A percentile compares a stretch with the other conserved stretches of the same genome.
phyloP scores from a whole-genome alignment of 1,139 yeast species.

The Yamadazyma diospyri region DNA sequence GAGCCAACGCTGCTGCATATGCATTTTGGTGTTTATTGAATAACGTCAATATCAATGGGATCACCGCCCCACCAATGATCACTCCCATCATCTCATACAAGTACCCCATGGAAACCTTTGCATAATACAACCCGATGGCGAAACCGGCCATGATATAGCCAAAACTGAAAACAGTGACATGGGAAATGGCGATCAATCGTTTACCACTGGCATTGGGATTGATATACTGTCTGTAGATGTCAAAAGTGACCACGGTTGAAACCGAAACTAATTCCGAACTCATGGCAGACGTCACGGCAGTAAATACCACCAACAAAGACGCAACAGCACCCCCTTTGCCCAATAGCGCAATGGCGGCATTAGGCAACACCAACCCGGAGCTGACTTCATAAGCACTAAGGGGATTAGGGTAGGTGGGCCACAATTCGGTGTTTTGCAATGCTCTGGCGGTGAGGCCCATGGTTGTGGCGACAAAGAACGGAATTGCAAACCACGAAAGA shows the following conservation, averaged over 20 bases:
- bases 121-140: constrained; percentile 77
- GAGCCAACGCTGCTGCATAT: constrained; percentile 57
- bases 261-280: constrained; percentile 89
- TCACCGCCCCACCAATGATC: constrained; percentile 80
- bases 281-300: constrained; percentile 79
- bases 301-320: constrained; percentile 69
- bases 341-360: constrained; percentile 79
- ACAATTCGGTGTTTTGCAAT: constrained; percentile 59
- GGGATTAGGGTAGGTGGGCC: constrained; percentile 74
- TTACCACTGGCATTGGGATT: constrained; percentile 76
- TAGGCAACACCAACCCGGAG: constrained; percentile 81
- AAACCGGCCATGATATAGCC: constrained; percentile 77
- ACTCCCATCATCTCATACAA: constrained; percentile 85
- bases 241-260: constrained; percentile 80
- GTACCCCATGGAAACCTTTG: constrained; percentile 82
- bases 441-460: constrained; percentile 81
- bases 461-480: constrained; percentile 76
- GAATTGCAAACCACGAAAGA: constrained; percentile 89
- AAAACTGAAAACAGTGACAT: constrained; percentile 58
- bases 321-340: constrained; percentile 89
- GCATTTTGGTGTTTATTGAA: constrained; percentile 65
- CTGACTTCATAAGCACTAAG: constrained; percentile 66
- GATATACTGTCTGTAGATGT: constrained; percentile 74
- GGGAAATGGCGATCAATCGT: constrained; percentile 65
- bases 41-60: constrained; percentile 70